Percentiles rank a stretch among this genome's conserved stretches.
These are phyloP conservation scores for Stemphylium lycopersici DNA, from an alignment of 2,329 filamentous ascomycete genomes.

Conservation along the genomic window DNA sequence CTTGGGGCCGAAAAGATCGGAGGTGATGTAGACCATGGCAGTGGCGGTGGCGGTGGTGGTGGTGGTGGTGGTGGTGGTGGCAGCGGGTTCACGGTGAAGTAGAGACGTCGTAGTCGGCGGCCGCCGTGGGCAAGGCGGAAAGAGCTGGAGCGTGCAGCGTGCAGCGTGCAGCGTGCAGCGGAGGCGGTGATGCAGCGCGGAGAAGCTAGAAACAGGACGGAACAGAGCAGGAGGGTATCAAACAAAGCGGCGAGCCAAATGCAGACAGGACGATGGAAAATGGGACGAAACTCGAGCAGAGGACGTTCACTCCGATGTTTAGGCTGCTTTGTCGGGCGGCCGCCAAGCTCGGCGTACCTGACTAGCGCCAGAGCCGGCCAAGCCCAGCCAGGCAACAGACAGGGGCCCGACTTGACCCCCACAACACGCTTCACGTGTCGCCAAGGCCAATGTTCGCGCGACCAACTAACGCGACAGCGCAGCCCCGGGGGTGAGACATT, in stretches of 20 bases:
- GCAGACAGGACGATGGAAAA: constrained; percentile 1
- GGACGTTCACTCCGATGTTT: neutral
- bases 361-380: constrained; percentile 22
- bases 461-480: constrained; percentile 21
- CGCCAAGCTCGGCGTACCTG: constrained; percentile 21
- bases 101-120: constrained; percentile 9
- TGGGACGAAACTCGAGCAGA: neutral
- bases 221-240: neutral
- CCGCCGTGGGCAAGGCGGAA: neutral
- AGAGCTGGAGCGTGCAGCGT: constrained; percentile 11
- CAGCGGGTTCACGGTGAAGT: constrained; percentile 16
- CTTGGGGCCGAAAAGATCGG: constrained; percentile 41
- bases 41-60: neutral
- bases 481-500: constrained; percentile 9
- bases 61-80: neutral
- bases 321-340: constrained; percentile 12
- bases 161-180: constrained; percentile 11
- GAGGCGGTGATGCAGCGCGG: constrained; percentile 1
- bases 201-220: too few species aligned
- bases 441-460: constrained; percentile 22
- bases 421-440: constrained; percentile 34
- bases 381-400: constrained; percentile 8
- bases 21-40: constrained; percentile 46
- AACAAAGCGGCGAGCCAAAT: neutral
- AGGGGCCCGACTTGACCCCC: constrained; percentile 11